Evolutionary conservation across 139 green algal genomes (phyloP), one percentile per base, ranked within the genome.

Genomic region (Zygnema cylindricum): DNA sequence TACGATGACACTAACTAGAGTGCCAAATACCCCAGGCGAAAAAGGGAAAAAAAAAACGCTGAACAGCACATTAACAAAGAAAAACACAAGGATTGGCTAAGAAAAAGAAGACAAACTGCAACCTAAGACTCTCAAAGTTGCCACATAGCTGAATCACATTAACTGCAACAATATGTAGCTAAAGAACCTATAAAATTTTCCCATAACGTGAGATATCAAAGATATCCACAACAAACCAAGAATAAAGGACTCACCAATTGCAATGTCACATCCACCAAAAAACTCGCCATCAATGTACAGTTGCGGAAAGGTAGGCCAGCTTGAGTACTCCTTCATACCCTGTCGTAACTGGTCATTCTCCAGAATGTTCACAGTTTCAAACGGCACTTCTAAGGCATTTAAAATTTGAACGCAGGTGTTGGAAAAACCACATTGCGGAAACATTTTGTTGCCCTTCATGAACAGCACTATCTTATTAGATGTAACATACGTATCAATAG

Each of bases 251-350:
- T 63, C 82, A 93, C 88, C 95, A 55, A 99, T 96, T 93, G 98
- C 95, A 92, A 99, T 99, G 93, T 99, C 97, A 57, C 95, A 98
- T 3, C 97, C 97, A 16, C 97, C 97, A 86, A 95, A 96, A 79
- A 99, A 98, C 91, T 99, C 97, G 0, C 95, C 95, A 78, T 95
- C 95, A 55, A 99, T 96, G 93, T 99, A 99, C 1, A 99, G 91
- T 91, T 98, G 95, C 1, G 95, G 96, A 86, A 97, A 98, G 11
- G 96, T 98, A 33, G 96, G 96, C 96, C 96, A 98, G 35, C 88
- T 85, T 1, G 84, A 93, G 86, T 93, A 96, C 49, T 92, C 86
- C 86, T 92, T 94, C 43, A 93, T 85, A 7, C 73, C 93, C 54
- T 79, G 69, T 33, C 88, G 88, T 2, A 99, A 82, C 22, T 89